Evolutionary conservation across 768 basidiomycete genomes (phyloP), one percentile per base, ranked within the genome.

Genomic region (Hypsizygus marmoreus): DNA sequence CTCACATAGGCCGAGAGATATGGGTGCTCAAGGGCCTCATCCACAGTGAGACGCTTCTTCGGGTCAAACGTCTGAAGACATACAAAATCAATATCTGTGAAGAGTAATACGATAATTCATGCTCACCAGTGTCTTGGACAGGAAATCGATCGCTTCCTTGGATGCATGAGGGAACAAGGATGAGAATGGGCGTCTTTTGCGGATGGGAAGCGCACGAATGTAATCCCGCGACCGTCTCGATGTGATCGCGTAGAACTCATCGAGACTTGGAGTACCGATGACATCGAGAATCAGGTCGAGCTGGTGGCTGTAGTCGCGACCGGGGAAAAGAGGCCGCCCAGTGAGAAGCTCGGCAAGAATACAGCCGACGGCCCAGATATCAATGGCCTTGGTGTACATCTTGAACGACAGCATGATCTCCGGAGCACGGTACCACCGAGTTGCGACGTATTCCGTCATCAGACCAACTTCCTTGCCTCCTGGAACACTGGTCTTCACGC

Each of bases 331-430:
- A 0, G 95, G 95, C 56, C 93, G 93, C 31, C 94, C 92, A 14
- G 84, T 89, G 12, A 98, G 73, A 91, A 97, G 97, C 72, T 97
- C 95, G 0, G 94, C 92, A 23, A 92, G 75, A 57, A 91, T 88
- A 58, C 88, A 91, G 22, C 89, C 89, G 29, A 91, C 86, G 2
- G 86, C 88, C 89, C 89, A 91, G 19, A 91, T 79, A 58, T 91
- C 88, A 51, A 91, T 90, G n/a, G 89, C 88, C 79, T 94, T 94
- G 36, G 94, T 95, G 71, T 99, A 99, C 67, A 97, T 89, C 66
- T 97, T 95, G 80, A 97, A 98, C 10, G 93, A 97, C 43, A 98
- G 76, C 97, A 98, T 99, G 71, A 99, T 95, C 67, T 99, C 97
- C 0, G 97, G 97, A 0, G 97, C 97, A 30, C 97, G 84, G 62